phyloP scores from a whole-genome alignment of 805 yeast species.

The Candida sithepensis region DNA sequence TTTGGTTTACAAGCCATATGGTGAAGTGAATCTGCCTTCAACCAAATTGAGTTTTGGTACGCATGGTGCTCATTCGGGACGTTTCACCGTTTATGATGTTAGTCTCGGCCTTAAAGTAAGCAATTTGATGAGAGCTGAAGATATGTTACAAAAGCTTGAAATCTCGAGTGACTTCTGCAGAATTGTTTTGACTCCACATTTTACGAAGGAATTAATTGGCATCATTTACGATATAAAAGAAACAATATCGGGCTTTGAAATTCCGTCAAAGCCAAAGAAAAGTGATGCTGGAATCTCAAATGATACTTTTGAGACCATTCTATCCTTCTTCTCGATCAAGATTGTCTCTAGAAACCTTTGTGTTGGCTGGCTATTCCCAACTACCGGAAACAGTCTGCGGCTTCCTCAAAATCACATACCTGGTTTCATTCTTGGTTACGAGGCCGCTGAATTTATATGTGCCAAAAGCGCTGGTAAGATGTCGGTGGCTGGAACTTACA shows the following conservation, averaged over 20 bases:
- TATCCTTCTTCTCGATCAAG: slow-evolving; percentile 49
- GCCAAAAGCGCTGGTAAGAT: slow-evolving; percentile 63
- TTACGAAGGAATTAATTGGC: slow-evolving; percentile 21
- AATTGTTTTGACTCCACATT: slow-evolving; percentile 51
- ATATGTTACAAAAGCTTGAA: slow-evolving; percentile 43
- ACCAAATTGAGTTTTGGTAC: slow-evolving; percentile 33
- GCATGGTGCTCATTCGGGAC: slow-evolving; percentile 34
- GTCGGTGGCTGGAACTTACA: slow-evolving; percentile 62
- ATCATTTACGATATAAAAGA: slow-evolving; percentile 11
- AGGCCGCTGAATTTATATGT: slow-evolving; percentile 62
- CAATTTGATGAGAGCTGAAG: slow-evolving; percentile 32
- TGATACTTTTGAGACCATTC: slow-evolving; percentile 17
- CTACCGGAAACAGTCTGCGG: slow-evolving; percentile 28
- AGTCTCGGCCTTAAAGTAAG: slow-evolving; percentile 40
- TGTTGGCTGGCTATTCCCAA: slow-evolving; percentile 74
- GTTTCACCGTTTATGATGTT: slow-evolving; percentile 44
- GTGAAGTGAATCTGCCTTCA: slow-evolving; percentile 40
- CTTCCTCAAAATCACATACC: slow-evolving; percentile 32
- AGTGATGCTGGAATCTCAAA: slow-evolving; percentile 3
- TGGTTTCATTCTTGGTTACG: slow-evolving; percentile 79
- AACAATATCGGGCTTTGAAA: slow-evolving; percentile 3
- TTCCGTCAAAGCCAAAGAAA: not conserved
- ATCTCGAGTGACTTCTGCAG: slow-evolving; percentile 58
- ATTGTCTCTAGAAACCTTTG: slow-evolving; percentile 64
- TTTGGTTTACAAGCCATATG: slow-evolving; percentile 28